Evolutionary conservation across 345 rosid species (phyloP).

Genomic region (Hibiscus syriacus): DNA sequence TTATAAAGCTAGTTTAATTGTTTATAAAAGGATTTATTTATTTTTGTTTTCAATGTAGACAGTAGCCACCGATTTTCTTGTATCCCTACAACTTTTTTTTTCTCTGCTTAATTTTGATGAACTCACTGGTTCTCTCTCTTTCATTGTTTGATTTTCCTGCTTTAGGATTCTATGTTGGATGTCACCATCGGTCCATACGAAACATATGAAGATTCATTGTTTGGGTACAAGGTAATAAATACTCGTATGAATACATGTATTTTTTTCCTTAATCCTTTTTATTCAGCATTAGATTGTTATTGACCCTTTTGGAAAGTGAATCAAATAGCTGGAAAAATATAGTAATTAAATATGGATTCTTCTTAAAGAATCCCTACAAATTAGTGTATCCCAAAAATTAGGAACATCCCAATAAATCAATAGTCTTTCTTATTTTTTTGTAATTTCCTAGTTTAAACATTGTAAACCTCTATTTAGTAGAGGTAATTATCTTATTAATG

Average conservation of each 20-base stretch:
- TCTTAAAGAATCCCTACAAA: background rate
- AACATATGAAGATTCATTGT: conserved; percentile 85
- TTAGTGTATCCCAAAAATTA: background rate
- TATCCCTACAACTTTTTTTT: background rate
- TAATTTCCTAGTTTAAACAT: background rate
- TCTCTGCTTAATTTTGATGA: background rate
- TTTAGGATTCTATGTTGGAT: conserved; percentile 84
- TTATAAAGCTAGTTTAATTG: no score
- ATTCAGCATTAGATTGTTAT: background rate
- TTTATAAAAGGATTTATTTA: background rate
- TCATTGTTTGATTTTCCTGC: background rate
- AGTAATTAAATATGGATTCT: background rate
- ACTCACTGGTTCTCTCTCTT: background rate
- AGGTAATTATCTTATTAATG: background rate
- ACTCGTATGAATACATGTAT: background rate
- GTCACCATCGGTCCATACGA: conserved; percentile 94
- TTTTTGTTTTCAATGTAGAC: background rate
- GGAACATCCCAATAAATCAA: background rate
- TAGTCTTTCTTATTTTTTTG: background rate
- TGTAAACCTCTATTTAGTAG: background rate
- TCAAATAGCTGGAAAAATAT: background rate
- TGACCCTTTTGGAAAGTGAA: background rate
- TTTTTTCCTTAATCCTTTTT: background rate
- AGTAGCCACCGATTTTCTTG: background rate
- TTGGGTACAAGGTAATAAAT: conserved; percentile 85